Evolutionary conservation across 108 stramenopile species (phyloP).

Genomic region (Parietichytrium sp.): DNA sequence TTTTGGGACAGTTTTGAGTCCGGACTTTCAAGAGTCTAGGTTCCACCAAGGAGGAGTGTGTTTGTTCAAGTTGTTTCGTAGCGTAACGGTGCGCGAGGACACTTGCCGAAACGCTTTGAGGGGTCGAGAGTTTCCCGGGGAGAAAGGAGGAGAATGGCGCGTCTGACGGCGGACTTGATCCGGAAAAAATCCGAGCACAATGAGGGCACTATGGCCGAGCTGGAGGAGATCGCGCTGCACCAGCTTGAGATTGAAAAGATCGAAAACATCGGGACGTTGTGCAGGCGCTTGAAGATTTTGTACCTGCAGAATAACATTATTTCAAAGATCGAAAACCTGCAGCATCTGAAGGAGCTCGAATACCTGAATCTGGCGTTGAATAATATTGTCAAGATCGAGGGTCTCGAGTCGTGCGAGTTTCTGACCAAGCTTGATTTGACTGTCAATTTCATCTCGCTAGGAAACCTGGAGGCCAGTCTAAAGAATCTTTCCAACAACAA

Average conservation of each 20-base stretch:
- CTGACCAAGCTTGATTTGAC: conserved; percentile 80
- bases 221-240: conserved; percentile 82
- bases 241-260: conserved; percentile 82
- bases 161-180: conserved; percentile 58
- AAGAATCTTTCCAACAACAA: conserved; percentile 55
- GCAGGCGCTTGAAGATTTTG: conserved; percentile 77
- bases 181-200: conserved; percentile 66
- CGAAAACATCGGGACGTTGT: conserved; percentile 69
- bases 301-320: conserved; percentile 85
- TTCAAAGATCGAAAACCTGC: conserved; percentile 67
- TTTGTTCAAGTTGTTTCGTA: too few relatives aligned
- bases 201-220: conserved; percentile 68
- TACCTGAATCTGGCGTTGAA: conserved; percentile 85
- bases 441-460: conserved; percentile 78
- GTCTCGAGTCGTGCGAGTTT: conserved; percentile 68
- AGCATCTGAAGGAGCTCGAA: conserved; percentile 73
- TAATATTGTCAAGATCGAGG: conserved; percentile 73
- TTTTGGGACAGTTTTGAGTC: too few relatives aligned
- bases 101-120: too few relatives aligned
- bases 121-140: too few relatives aligned
- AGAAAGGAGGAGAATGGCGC: conserved; percentile 49
- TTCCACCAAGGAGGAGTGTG: too few relatives aligned
- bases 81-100: too few relatives aligned
- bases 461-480: conserved; percentile 66
- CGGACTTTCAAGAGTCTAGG: too few relatives aligned